These are phyloP conservation scores for Salix udensis DNA, from an alignment of 345 rosid species.

Conservation along the genomic window DNA sequence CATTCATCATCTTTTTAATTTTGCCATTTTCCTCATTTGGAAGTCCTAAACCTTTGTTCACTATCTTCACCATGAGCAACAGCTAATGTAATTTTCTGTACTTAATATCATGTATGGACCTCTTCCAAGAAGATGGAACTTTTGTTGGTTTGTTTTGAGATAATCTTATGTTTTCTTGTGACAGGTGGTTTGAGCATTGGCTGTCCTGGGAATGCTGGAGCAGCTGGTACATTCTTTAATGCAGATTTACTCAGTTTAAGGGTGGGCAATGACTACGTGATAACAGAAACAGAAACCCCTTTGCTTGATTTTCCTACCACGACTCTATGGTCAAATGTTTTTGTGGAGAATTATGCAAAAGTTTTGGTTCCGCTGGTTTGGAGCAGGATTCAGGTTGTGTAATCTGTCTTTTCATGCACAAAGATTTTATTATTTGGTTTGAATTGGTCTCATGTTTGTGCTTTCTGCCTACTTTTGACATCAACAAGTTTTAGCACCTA, in stretches of 20 bases:
- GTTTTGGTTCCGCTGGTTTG: conserved; percentile 92
- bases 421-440: conserved; percentile 7
- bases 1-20: neutral
- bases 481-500: neutral
- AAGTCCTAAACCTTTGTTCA: neutral
- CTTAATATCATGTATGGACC: neutral
- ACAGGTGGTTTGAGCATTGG: conserved; percentile 87
- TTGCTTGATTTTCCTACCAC: conserved; percentile 83
- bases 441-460: neutral
- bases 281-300: conserved; percentile 93
- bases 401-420: conserved; percentile 8
- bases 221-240: conserved; percentile 95
- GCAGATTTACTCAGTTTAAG: conserved; percentile 76
- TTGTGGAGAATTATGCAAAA: conserved; percentile 87
- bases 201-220: conserved; percentile 87
- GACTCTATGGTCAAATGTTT: conserved; percentile 84
- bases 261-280: conserved; percentile 76
- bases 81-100: neutral
- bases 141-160: neutral
- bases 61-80: neutral
- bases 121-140: neutral
- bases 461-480: neutral
- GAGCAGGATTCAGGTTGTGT: conserved; percentile 90
- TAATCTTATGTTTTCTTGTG: conserved; percentile 16
- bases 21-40: neutral